Evolutionary conservation across 2,329 filamentous ascomycete genomes (phyloP), one percentile per base, ranked within the genome.

Genomic region (Scedosporium apiospermum): DNA sequence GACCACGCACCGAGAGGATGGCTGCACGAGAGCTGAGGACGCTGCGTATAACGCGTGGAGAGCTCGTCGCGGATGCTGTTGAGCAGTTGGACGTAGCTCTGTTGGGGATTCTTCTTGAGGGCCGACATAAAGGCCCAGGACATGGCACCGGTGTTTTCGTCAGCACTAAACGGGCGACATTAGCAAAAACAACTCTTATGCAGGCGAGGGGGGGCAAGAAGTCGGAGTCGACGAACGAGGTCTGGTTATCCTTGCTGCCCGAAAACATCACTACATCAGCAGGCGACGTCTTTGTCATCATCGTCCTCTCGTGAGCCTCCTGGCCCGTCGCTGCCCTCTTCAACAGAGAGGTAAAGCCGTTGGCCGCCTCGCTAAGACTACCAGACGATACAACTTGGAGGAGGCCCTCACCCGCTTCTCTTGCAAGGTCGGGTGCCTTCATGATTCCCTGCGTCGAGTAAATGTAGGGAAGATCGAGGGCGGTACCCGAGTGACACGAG

Each of bases 261-360:
- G 91, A 96, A 86, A 93, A 95, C 91, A 98, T 97, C 72, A 98
- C 84, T 55, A 99, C 93, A 74, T 98, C 95, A 55, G 95, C 95
- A 1, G 93, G 89, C 58, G 90, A 95, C 10, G 93, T 97, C 81
- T 96, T 97, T 51, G 93, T 97, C 67, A 88, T 83, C 67, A 93
- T 77, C 59, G 92, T 87, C 71, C 88, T 88, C 76, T 92, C 84
- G 74, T 93, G 88, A 6, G 88, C 88, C n/a, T 91, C 87, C 63
- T 95, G 83, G 68, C 93, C 93, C 62, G 79, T 85, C 16, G 90
- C 88, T 10, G 91, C 92, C 75, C 95, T 96, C 80, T 96, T 97
- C 78, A 96, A 87, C 70, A 98, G 86, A 57, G 88, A 87, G 72
- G 93, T 84, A 30, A 95, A 85, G 62, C 89, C 90, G 65, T 82